phyloP scores from a whole-genome alignment of 2,329 filamentous ascomycete species.

The Arachnomyces sp. region DNA sequence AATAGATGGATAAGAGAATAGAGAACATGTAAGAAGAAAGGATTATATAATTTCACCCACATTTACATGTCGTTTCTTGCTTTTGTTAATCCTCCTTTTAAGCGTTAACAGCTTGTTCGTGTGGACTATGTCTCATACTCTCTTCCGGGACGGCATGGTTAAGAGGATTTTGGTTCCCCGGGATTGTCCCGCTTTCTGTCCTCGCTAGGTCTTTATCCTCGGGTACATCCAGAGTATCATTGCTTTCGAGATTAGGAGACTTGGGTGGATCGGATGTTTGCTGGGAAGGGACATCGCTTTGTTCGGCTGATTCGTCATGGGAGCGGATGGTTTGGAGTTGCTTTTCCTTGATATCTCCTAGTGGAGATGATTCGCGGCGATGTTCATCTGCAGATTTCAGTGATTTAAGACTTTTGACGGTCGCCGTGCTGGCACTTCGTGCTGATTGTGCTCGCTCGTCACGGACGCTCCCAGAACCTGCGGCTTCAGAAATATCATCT shows the following conservation, averaged over 20 bases:
- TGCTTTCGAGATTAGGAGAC: slow-evolving; percentile 1
- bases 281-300: too few relatives aligned
- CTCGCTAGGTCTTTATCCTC: slow-evolving; percentile 7
- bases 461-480: slow-evolving; percentile 21
- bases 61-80: neutral
- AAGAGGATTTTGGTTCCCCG: slow-evolving; percentile 5
- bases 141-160: slow-evolving; percentile 12
- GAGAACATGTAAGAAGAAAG: slow-evolving; percentile 2
- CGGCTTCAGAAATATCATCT: slow-evolving; percentile 22
- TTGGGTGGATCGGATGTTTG: neutral
- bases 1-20: slow-evolving; percentile 5
- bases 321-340: neutral
- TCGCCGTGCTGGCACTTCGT: slow-evolving; percentile 60
- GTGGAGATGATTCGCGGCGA: slow-evolving; percentile 16
- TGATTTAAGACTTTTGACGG: slow-evolving; percentile 46
- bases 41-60: slow-evolving; percentile 6
- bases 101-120: slow-evolving; percentile 23
- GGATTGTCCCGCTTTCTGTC: too few relatives aligned
- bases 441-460: slow-evolving; percentile 52
- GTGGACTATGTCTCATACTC: slow-evolving; percentile 15
- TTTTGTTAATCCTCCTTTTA: slow-evolving; percentile 10
- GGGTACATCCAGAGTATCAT: slow-evolving; percentile 1
- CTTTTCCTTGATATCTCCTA: slow-evolving; percentile 4
- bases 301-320: neutral
- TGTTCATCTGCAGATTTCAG: slow-evolving; percentile 15